phyloP scores from a whole-genome alignment of 2,329 filamentous ascomycete species.

The Ceratocystiopsis minuta region DNA sequence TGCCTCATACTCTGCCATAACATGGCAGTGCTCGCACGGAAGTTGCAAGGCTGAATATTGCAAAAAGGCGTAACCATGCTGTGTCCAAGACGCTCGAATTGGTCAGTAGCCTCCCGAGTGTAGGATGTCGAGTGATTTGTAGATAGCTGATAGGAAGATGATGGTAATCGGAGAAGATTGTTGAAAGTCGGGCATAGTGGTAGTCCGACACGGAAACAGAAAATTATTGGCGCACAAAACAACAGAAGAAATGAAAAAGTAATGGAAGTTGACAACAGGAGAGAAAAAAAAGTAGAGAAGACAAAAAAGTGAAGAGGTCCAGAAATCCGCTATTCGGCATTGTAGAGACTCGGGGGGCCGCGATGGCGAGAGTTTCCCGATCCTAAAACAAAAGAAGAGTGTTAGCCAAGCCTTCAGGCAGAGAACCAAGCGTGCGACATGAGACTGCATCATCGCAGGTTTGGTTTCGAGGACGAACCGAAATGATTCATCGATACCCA shows the following conservation, averaged over 20 bases:
- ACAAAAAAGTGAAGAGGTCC: background rate
- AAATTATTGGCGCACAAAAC: constrained; percentile 5
- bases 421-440: background rate
- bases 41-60: constrained; percentile 11
- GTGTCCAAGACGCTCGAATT: constrained; percentile 20
- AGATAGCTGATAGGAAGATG: constrained; percentile 20
- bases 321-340: background rate
- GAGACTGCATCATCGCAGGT: background rate
- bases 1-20: background rate
- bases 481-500: constrained; percentile 32
- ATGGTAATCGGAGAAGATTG: constrained; percentile 15
- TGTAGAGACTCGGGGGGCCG: constrained; percentile 1
- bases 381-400: background rate
- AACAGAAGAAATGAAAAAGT: background rate
- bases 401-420: background rate
- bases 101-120: constrained; percentile 20
- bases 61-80: constrained; percentile 20
- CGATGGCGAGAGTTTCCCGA: constrained; percentile 4
- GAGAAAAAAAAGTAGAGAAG: background rate
- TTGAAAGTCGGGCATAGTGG: constrained; percentile 11
- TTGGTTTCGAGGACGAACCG: background rate
- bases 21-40: background rate
- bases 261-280: background rate
- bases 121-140: constrained; percentile 22
- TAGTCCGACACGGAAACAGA: constrained; percentile 1